These are phyloP conservation scores for Rhodotorula sp. DNA, from an alignment of 1,284 basidiomycete genomes.

Conservation along the genomic window DNA sequence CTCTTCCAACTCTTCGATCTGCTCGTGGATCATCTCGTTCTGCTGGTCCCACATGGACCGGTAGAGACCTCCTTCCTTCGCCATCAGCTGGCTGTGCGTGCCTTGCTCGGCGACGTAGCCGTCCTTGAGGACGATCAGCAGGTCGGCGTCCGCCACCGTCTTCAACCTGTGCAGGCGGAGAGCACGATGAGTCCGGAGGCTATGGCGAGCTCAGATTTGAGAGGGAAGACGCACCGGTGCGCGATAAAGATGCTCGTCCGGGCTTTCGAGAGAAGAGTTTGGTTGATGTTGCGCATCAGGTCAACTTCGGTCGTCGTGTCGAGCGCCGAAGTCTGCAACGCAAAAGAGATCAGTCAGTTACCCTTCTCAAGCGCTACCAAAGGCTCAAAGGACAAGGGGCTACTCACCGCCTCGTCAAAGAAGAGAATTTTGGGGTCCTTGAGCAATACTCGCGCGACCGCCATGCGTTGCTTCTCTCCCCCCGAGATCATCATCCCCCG, in stretches of 20 bases:
- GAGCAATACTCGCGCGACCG: slow-evolving; percentile 84
- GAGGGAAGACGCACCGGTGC: slow-evolving; percentile 56
- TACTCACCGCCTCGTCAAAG: slow-evolving; percentile 98
- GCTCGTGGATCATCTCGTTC: slow-evolving; percentile 46
- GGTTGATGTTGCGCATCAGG: slow-evolving; percentile 91
- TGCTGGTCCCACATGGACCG: slow-evolving; percentile 84
- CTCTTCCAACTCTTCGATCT: slow-evolving; percentile 8
- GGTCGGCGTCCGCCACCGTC: slow-evolving; percentile 87
- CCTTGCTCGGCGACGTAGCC: slow-evolving; percentile 85
- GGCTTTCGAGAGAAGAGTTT: slow-evolving; percentile 67
- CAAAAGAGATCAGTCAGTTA: neutral
- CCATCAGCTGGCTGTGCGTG: slow-evolving; percentile 81
- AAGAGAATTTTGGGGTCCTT: slow-evolving; percentile 95
- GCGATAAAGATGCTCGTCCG: slow-evolving; percentile 95
- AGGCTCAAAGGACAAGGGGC: too few relatives aligned
- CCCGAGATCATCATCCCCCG: slow-evolving; percentile 96
- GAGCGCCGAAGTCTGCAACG: slow-evolving; percentile 76
- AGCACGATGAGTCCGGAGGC: neutral
- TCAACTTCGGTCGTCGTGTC: slow-evolving; percentile 93
- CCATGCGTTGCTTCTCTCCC: slow-evolving; percentile 94
- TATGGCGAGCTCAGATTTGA: neutral
- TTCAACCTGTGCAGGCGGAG: slow-evolving; percentile 58
- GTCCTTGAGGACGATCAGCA: slow-evolving; percentile 84
- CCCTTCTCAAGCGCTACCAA: too few relatives aligned
- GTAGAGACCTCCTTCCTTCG: slow-evolving; percentile 67